Base-by-base conservation (phyloP, 805 yeast species). In the Yamadazyma sp. region DNA sequence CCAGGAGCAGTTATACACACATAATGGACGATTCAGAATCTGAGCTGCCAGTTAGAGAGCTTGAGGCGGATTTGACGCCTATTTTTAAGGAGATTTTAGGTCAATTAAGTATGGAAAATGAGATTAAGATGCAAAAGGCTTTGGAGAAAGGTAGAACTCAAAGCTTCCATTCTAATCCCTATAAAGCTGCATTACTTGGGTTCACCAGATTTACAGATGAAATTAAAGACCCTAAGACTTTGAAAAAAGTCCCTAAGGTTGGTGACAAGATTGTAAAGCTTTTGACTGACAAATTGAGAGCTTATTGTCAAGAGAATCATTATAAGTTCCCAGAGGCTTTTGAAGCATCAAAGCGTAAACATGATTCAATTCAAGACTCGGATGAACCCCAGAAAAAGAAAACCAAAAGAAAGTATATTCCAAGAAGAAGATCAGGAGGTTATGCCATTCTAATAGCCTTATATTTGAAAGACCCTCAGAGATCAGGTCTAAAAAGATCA, bases 371-470 rank as follows among this genome's bases (percentile, higher is more conserved):
- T 11, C 38, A 25, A 14, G 19, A n/a, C 8, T 24, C 24, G 3
- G 35, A 22, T 14, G 21, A 29, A n/a, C 39, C 43, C 9, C 14
- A 18, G 6, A 37, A 34, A 22, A 35, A 28, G 30, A 53, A 58
- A 29, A 49, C 42, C 16, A 52, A 50, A 28, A 65, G 58, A 23
- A 38, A 30, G 11, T 87, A 84, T 54, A 70, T 87, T 0, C 97
- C 97, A 0, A 70, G 67, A 31, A 76, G 78, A 41, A 61, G 89
- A 23, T 78, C 93, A 0, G 96, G 96, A 1, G 94, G 85, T 0
- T 89, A 85, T 61, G 95, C 93, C 0, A 82, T 88, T 7, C 48
- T 88, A 13, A 42, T 86, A 13, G 80, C 80, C 0, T 58, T 88
- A 3, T 60, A 68, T 32, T 65, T 75, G 29, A 55, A 52, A 18